Evolutionary conservation across 768 basidiomycete genomes (phyloP).

Genomic region (Cubamyces lactineus): DNA sequence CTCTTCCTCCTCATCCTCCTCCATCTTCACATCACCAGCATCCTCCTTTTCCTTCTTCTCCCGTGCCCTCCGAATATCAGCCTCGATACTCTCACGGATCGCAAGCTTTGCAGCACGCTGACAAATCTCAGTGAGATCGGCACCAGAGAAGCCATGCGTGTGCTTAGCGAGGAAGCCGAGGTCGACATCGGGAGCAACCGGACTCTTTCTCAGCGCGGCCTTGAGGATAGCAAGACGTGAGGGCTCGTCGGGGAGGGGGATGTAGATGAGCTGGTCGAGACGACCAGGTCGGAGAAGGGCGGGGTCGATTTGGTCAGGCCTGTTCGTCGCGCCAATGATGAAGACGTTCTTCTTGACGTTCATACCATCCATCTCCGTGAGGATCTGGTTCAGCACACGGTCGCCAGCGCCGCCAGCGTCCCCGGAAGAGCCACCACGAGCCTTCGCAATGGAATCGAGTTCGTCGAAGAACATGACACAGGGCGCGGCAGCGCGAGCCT

Average conservation of each 20-base stretch:
- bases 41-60: slow-evolving; percentile 86
- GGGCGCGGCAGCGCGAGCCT: slow-evolving; percentile 97
- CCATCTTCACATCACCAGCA: slow-evolving; percentile 67
- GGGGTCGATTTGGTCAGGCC: slow-evolving; percentile 94
- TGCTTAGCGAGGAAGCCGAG: slow-evolving; percentile 85
- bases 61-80: slow-evolving; percentile 79
- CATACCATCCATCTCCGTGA: slow-evolving; percentile 99
- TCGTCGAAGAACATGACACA: slow-evolving; percentile 99
- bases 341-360: slow-evolving; percentile 99
- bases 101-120: slow-evolving; percentile 97
- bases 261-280: slow-evolving; percentile 99
- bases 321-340: slow-evolving; percentile 96
- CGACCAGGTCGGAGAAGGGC: slow-evolving; percentile 96
- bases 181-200: slow-evolving; percentile 81
- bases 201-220: slow-evolving; percentile 91
- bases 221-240: slow-evolving; percentile 91
- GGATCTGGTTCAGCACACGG: slow-evolving; percentile 95
- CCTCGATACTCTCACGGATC: slow-evolving; percentile 92
- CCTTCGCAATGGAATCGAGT: slow-evolving; percentile 97
- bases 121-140: slow-evolving; percentile 99
- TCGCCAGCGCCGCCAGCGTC: slow-evolving; percentile 97
- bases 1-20: slow-evolving; percentile 70
- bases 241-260: slow-evolving; percentile 93
- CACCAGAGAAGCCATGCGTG: slow-evolving; percentile 99
- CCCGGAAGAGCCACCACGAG: slow-evolving; percentile 82